phyloP scores from a whole-genome alignment of 495 filamentous ascomycete species.

The Lasiosphaeria ovina region DNA sequence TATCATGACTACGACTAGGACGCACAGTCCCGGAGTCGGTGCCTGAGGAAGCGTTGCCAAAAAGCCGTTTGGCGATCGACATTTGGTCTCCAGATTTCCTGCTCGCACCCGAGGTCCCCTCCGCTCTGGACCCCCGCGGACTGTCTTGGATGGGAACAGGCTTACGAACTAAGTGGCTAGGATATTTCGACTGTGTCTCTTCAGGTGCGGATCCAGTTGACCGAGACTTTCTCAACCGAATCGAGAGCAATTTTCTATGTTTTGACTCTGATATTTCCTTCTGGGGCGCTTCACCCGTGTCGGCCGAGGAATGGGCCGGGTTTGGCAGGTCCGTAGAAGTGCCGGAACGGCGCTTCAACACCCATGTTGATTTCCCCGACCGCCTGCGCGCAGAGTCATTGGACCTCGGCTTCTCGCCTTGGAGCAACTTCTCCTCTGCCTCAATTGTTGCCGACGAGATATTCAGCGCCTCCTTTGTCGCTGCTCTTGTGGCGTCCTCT shows the following conservation, averaged over 20 bases:
- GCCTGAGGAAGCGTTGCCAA: not conserved
- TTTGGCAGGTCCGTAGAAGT: constrained; percentile 2
- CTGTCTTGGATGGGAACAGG: not conserved
- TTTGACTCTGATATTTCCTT: not conserved
- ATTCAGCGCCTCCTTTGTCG: not conserved
- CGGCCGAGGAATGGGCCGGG: not conserved
- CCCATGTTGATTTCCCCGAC: constrained; percentile 18
- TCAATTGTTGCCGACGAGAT: not conserved
- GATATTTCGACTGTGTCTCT: not conserved
- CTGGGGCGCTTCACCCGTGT: not conserved
- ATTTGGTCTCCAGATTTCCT: not conserved
- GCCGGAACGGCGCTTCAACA: constrained; percentile 12
- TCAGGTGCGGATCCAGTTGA: not conserved
- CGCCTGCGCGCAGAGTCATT: constrained; percentile 14
- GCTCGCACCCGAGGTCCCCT: not conserved
- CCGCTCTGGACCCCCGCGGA: not conserved
- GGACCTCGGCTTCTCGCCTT: constrained; percentile 7
- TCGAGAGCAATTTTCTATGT: not conserved
- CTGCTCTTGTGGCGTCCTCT: not conserved
- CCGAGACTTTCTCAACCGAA: constrained; percentile 3
- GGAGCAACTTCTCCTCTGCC: constrained; percentile 1
- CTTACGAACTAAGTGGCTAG: not conserved
- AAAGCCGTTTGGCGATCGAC: not conserved
- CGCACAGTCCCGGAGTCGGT: not conserved
- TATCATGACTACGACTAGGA: not conserved